Base-by-base conservation (phyloP, 805 yeast genomes). In the Yarrowia hollandica region DNA sequence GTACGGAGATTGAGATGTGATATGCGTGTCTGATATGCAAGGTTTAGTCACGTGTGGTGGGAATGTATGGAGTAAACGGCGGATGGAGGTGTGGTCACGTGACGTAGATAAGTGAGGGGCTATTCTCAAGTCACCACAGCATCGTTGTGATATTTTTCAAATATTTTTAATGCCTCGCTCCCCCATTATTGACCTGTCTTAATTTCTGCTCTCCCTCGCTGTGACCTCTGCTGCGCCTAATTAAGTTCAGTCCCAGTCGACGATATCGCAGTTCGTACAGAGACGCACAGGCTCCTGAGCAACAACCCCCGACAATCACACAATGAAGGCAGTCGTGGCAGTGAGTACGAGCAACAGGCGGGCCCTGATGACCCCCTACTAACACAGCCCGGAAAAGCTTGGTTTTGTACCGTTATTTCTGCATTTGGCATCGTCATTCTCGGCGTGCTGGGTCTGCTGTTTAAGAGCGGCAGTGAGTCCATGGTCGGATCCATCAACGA, bases 351-450 rank as follows among this genome's bases (percentile, higher is more conserved):
- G 35, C 8, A 16, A 2, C 5, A 12, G 21, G 10, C n/a, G n/a
- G n/a, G n/a, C n/a, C n/a, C n/a, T n/a, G n/a, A n/a, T n/a, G n/a
- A n/a, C n/a, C n/a, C n/a, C n/a, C n/a, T 14, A n/a, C 55, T 48
- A 48, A 48, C 56, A 23, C 60, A 84, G 87, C 76, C 94, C 50
- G 88, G 84, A 23, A 85, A 88, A 68, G 98, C 99, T 21, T 92
- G 96, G 88, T 90, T 88, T 72, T 92, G 99, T 72, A 92, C 98
- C 42, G 80, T 92, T 38, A 78, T 94, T 42, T 90, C 97, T 52
- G 90, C 94, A 14, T 92, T 92, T 71, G 99, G 95, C 61, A 84
- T 92, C 30, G 86, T 90, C 44, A 94, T 92, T 60, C 80, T 92
- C 48, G 80, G 95, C 10, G 87, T 88, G 60, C 82, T 92, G 66